Evolutionary conservation across 2,329 filamentous ascomycete genomes (phyloP).

Genomic region (Colletotrichum sp.): DNA sequence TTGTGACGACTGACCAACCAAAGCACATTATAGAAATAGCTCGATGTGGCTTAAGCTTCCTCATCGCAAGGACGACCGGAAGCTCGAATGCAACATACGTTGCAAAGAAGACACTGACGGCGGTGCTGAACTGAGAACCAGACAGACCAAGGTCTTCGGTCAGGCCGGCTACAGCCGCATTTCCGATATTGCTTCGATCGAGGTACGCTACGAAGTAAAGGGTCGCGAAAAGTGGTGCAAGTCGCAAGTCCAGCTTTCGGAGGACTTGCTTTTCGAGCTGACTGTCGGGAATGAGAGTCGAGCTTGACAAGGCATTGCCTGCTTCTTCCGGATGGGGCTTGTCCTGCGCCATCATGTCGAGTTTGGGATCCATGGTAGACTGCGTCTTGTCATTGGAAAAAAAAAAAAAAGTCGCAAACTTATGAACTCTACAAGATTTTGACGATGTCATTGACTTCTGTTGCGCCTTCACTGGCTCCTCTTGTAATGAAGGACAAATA

Average conservation of each 20-base stretch:
- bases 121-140: conserved; percentile 62
- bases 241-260: neutral
- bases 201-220: conserved; percentile 24
- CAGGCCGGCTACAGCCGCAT: conserved; percentile 64
- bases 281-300: neutral
- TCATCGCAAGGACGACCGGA: conserved; percentile 37
- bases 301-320: neutral
- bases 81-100: conserved; percentile 67
- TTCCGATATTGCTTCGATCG: conserved; percentile 51
- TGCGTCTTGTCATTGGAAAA: neutral
- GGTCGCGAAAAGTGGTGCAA: neutral
- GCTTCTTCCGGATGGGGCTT: neutral
- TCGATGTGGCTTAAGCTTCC: neutral
- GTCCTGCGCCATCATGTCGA: neutral
- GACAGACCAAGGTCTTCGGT: conserved; percentile 54
- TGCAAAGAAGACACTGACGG: conserved; percentile 64
- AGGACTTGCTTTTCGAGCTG: neutral
- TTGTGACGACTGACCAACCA: conserved; percentile 10
- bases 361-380: neutral
- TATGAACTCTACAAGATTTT: neutral
- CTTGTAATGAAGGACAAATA: neutral
- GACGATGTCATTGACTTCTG: neutral
- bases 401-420: neutral
- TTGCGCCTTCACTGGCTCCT: neutral
- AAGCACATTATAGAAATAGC: conserved; percentile 9